Base-by-base conservation (phyloP, 345 rosid genomes). In the Excoecaria agallocha region DNA sequence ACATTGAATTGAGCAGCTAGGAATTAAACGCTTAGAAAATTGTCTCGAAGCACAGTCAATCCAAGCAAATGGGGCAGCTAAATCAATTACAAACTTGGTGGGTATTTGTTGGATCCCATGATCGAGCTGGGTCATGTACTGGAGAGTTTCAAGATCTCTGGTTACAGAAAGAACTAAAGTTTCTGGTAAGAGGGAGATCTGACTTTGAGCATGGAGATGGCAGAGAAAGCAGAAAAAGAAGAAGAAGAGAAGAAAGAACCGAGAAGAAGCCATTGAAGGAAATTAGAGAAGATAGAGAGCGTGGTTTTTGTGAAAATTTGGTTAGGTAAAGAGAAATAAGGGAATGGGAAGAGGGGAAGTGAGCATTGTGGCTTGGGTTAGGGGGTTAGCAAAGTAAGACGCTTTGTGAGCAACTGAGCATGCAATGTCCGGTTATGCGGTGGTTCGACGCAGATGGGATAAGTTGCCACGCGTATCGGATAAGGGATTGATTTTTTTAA, bases 1-100 rank as follows among this genome's bases (percentile, higher is more conserved):
- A 78, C 97, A 91, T n/a, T 85, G 85, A 68, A 83, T 77, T 9
- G 98, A 94, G 76, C 85, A 83, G 51, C 88, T 71, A 12, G 87
- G 80, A 64, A 89, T 74, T 0, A 64, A 24, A 16, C 56, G 84
- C 56, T 51, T n/a, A n/a, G n/a, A 57, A 4, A 38, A 24, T 43
- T 49, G n/a, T 11, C 72, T 62, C 0, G 88, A 82, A 25, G 76
- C 72, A 74, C 90, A 86, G 66, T 85, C 85, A 20, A 82, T 46
- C 96, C 96, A 91, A 39, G 85, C 74, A 72, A 81, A 73, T 1
- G 87, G 67, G 51, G 90, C 86, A 37, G 80, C 78, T 25, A 91
- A 90, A 82, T 91, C 96, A 5, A 91, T 49, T 12, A 89, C 87
- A 41, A 89, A 89, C 4, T 81, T 68, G 58, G 78, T 37, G 35